Percentiles rank a stretch among this genome's conserved stretches.
phyloP scores from a whole-genome alignment of 305 asterid species.

The Salvia sclarea region DNA sequence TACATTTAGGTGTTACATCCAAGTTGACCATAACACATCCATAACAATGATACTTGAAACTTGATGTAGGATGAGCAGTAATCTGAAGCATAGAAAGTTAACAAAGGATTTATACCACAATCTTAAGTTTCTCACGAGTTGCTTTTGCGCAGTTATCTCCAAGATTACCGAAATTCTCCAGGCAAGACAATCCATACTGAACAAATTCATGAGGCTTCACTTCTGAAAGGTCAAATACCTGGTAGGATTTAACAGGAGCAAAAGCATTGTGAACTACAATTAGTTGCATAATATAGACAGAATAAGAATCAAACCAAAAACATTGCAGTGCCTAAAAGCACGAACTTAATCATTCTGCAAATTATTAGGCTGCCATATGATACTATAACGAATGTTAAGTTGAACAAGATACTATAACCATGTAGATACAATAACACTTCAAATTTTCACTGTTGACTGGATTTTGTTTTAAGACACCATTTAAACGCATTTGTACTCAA shows the following conservation, averaged over 20 bases:
- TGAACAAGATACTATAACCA: background rate
- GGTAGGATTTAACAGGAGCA: slow-evolving; percentile 36
- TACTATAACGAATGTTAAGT: background rate
- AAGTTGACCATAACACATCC: slow-evolving; percentile 18
- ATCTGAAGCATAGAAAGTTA: slow-evolving; percentile 8
- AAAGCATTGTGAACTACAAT: background rate
- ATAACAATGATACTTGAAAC: background rate
- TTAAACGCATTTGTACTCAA: background rate
- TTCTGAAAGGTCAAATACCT: slow-evolving; percentile 83
- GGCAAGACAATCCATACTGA: slow-evolving; percentile 82
- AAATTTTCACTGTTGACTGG: background rate
- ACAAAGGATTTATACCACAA: slow-evolving; percentile 63
- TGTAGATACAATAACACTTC: background rate
- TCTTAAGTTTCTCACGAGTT: slow-evolving; percentile 76
- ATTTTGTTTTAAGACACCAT: background rate
- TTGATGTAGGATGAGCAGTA: background rate
- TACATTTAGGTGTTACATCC: slow-evolving; percentile 7
- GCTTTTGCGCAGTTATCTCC: slow-evolving; percentile 84
- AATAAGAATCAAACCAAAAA: background rate
- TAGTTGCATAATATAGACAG: background rate
- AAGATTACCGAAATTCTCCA: slow-evolving; percentile 72
- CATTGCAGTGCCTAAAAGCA: background rate
- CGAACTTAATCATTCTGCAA: background rate
- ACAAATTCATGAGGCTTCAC: slow-evolving; percentile 95
- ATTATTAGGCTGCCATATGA: background rate